These are phyloP conservation scores for Trichoderma breve DNA, from an alignment of 2,329 filamentous ascomycete genomes.

Conservation along the genomic window DNA sequence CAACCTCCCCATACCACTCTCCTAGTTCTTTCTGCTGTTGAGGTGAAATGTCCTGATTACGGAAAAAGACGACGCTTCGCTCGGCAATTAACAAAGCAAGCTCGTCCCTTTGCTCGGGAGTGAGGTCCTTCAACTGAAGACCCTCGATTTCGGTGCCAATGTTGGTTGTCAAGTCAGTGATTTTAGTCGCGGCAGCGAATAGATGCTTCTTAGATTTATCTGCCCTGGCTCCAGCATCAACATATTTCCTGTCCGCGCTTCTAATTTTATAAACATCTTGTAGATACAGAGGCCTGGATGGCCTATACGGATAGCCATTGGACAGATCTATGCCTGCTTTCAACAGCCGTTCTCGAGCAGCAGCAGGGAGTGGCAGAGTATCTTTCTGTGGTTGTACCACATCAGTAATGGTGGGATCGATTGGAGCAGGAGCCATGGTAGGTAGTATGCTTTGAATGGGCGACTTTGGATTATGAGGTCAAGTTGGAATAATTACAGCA, in stretches of 20 bases:
- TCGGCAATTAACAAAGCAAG: slow-evolving; percentile 62
- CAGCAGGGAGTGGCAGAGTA: slow-evolving; percentile 58
- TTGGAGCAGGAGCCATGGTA: slow-evolving; percentile 54
- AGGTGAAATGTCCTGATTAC: slow-evolving; percentile 60
- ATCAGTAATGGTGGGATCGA: slow-evolving; percentile 62
- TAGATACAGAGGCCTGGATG: slow-evolving; percentile 63
- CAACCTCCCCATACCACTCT: slow-evolving; percentile 62
- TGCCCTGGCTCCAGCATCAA: slow-evolving; percentile 63
- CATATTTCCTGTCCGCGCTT: slow-evolving; percentile 50
- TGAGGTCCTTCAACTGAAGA: slow-evolving; percentile 61
- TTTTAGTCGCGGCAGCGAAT: slow-evolving; percentile 59
- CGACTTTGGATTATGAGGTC: neutral
- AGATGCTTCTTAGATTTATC: slow-evolving; percentile 62
- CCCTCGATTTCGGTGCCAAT: slow-evolving; percentile 66
- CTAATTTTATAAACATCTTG: slow-evolving; percentile 69
- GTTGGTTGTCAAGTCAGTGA: slow-evolving; percentile 59
- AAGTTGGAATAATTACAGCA: neutral
- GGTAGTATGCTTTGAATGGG: neutral
- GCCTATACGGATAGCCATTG: slow-evolving; percentile 68
- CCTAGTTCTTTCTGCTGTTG: slow-evolving; percentile 64
- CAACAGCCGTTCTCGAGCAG: slow-evolving; percentile 57
- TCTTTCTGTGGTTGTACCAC: slow-evolving; percentile 62
- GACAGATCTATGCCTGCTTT: slow-evolving; percentile 70
- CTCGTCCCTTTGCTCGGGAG: slow-evolving; percentile 58
- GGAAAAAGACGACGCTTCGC: slow-evolving; percentile 64